Conservation (phyloP, 1,139 yeast genomes). For the Kodamaea plutei region DNA sequence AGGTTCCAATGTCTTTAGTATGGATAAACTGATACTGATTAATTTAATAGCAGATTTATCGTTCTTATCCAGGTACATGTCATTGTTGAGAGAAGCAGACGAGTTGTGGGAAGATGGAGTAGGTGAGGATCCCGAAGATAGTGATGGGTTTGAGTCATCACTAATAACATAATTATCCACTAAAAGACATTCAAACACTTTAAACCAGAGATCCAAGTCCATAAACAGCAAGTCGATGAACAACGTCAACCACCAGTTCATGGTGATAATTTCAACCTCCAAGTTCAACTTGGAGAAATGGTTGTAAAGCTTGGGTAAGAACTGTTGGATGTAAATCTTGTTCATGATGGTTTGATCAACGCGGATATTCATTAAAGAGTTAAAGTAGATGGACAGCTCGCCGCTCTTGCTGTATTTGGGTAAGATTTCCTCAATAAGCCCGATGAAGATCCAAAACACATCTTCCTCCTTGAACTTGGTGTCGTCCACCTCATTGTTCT, state of each 20-base stretch:
- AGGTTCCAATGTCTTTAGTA: constrained; percentile 12
- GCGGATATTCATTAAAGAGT: constrained; percentile 39
- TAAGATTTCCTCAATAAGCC: constrained; percentile 48
- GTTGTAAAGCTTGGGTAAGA: constrained; percentile 35
- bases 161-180: constrained; percentile 17
- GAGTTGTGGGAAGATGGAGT: constrained; percentile 1
- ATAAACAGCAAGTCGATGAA: constrained; percentile 47
- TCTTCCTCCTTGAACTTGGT: constrained; percentile 43
- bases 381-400: constrained; percentile 12
- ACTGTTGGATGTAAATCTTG: constrained; percentile 18
- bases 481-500: constrained; percentile 10
- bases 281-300: constrained; percentile 38
- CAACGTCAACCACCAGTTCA: constrained; percentile 58
- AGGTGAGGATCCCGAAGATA: constrained; percentile 2
- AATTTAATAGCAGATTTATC: constrained; percentile 11
- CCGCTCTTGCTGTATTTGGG: constrained; percentile 29
- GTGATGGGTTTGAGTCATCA: constrained; percentile 1
- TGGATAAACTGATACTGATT: constrained; percentile 11
- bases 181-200: constrained; percentile 50
- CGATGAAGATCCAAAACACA: constrained; percentile 54
- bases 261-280: constrained; percentile 49
- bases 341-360: constrained; percentile 34
- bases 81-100: not conserved
- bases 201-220: constrained; percentile 51
- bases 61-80: constrained; percentile 1